Evolutionary conservation across 2,329 filamentous ascomycete species (phyloP), one percentile per base, ranked within the genome.

Genomic region (Exophiala mesophila): DNA sequence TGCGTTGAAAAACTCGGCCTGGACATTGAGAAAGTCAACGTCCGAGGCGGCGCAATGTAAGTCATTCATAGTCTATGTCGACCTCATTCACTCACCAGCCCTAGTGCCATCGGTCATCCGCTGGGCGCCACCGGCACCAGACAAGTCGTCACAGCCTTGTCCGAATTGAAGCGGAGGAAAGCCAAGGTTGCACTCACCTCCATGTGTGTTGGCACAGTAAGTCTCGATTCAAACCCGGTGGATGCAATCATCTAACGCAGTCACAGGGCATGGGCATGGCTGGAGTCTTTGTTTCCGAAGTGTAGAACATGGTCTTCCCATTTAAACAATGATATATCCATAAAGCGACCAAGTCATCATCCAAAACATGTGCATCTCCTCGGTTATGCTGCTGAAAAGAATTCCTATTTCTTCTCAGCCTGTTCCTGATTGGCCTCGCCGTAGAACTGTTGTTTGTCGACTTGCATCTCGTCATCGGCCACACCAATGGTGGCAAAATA

Each of bases 171-270:
- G 74, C 76, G 90, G 62, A 90, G 79, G 39, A 80, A 82, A 46
- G 76, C 92, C 74, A 85, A 85, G 75, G 70, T 97, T 47, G 92
- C 90, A 37, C 80, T 95, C 26, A 96, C 88, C 18, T 90, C 84
- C 65, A 97, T 97, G 92, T 98, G 92, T 63, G 71, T 97, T 36
- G 92, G 90, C 39, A 96, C 90, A 2, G 90, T 88, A 39, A 97
- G 96, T 90, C 90, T 90, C 20, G 18, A 7, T 13, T 33, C 16
- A 8, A 32, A 32, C 13, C 29, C 29, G 29, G 29, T 32, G 29
- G 29, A 26, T 5, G n/a, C n/a, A n/a, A n/a, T n/a, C n/a, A n/a
- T n/a, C n/a, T n/a, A n/a, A n/a, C n/a, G n/a, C n/a, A n/a, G n/a
- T n/a, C 7, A 23, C 16, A 66, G 59, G 65, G 65, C 19, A 68